These are phyloP conservation scores for Kodamaea sp. DNA, from an alignment of 1,139 yeast genomes.

Conservation along the genomic window DNA sequence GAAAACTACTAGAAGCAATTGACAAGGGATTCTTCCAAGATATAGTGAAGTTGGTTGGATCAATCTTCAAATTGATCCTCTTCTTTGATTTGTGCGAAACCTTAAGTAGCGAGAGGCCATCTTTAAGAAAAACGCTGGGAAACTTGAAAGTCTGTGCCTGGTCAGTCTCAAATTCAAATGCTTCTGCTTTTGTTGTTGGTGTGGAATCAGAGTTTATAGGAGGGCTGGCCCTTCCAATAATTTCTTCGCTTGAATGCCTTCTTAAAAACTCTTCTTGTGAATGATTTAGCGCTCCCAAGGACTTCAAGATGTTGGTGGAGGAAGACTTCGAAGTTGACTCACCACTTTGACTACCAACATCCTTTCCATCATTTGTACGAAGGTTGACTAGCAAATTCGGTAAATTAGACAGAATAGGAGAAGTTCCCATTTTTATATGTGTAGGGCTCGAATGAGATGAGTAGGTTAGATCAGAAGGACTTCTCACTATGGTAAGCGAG, in stretches of 20 bases:
- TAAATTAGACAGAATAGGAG: slow-evolving; percentile 29
- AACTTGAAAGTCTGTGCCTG: slow-evolving; percentile 2
- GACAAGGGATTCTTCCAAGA: slow-evolving; percentile 43
- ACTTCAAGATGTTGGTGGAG: slow-evolving; percentile 1
- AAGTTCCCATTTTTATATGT: slow-evolving; percentile 8
- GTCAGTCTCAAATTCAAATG: no score
- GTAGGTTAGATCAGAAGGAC: slow-evolving; percentile 2
- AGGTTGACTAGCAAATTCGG: slow-evolving; percentile 24
- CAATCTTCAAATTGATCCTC: slow-evolving; percentile 40
- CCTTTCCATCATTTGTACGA: slow-evolving; percentile 23
- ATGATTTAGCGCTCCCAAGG: slow-evolving; percentile 1
- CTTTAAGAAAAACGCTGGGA: slow-evolving; percentile 28
- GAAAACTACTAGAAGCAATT: slow-evolving; percentile 16
- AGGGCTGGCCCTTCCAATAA: no score
- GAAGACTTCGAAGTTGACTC: slow-evolving; percentile 1
- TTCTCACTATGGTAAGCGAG: slow-evolving; percentile 1
- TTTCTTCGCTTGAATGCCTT: no score
- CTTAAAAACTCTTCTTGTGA: slow-evolving; percentile 3
- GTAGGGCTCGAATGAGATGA: slow-evolving; percentile 1
- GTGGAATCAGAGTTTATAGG: no score
- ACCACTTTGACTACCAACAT: background rate
- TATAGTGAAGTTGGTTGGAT: slow-evolving; percentile 36
- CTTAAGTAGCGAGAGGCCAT: slow-evolving; percentile 54
- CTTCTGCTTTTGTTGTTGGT: no score
- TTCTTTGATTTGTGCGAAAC: slow-evolving; percentile 71